These are phyloP conservation scores for Trichophyton simii DNA, from an alignment of 2,329 filamentous ascomycete genomes.

Conservation along the genomic window DNA sequence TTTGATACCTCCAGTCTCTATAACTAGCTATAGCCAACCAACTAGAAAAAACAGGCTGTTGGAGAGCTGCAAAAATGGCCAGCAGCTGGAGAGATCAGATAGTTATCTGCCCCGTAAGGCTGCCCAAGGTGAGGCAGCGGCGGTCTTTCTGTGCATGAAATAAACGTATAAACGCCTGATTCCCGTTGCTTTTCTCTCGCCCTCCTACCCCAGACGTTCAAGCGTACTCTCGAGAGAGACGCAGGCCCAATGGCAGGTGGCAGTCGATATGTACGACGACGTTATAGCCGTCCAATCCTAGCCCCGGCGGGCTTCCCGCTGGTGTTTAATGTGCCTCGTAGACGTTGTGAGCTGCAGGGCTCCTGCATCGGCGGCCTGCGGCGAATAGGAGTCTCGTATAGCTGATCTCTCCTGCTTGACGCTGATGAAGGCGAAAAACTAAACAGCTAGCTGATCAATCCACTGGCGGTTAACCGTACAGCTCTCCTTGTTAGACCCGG, in stretches of 20 bases:
- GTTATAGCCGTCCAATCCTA: background rate
- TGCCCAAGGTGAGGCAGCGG: conserved; percentile 32
- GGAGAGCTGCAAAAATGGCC: background rate
- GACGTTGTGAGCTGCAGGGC: background rate
- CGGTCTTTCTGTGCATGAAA: conserved; percentile 11
- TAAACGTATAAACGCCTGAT: conserved; percentile 12
- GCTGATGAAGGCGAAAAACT: too few relatives aligned
- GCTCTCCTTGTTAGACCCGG: background rate
- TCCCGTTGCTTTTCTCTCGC: conserved; percentile 12
- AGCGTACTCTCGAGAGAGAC: background rate
- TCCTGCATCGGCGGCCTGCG: background rate
- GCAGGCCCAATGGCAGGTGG: background rate
- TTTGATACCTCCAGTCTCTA: too few relatives aligned
- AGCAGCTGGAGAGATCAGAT: background rate
- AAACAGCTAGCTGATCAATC: background rate
- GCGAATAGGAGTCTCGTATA: background rate
- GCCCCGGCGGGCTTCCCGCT: background rate
- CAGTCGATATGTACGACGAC: background rate
- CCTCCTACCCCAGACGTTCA: conserved; percentile 4
- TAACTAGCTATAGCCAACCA: too few relatives aligned
- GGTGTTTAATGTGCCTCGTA: background rate
- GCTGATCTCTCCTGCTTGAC: background rate
- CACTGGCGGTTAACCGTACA: background rate
- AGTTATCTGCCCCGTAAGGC: background rate
- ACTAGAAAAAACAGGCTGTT: too few relatives aligned